Evolutionary conservation across 2,329 filamentous ascomycete genomes (phyloP), one percentile per base, ranked within the genome.

Genomic region (Claviceps digitariae): DNA sequence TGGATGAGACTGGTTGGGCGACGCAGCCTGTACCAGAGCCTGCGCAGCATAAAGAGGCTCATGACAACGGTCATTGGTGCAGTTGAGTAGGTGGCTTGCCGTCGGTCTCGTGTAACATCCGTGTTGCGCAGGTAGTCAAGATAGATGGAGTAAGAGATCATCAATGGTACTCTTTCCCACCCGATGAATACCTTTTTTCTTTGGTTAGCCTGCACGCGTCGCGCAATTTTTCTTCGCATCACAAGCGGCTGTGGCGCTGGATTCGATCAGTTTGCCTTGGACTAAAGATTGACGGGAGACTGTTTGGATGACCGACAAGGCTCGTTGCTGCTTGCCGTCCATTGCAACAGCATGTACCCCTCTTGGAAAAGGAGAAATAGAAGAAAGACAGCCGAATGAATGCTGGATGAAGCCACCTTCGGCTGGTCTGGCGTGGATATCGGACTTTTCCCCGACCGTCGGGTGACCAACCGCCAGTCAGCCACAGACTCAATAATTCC

Each of bases 1-100:
- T 40, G 48, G 40, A 57, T 55, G n/a, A 54, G 34, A 21, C 47
- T 34, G 25, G 41, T 52, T n/a, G n/a, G n/a, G n/a, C n/a, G n/a
- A n/a, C n/a, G n/a, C n/a, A n/a, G n/a, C n/a, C n/a, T n/a, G n/a
- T n/a, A n/a, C n/a, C n/a, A n/a, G n/a, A n/a, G n/a, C 15, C 40
- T 31, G 53, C 7, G 53, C 43, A n/a, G 46, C 46, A 21, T 27
- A 23, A 12, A 53, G 38, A 10, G 43, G 38, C 23, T 45, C 38
- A 25, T 44, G 23, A 44, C 21, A 23, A 10, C 23, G 27, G 47
- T 50, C 25, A 20, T 45, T 13, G 17, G 34, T 50, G 7, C 41
- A 41, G 20, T 13, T 4, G 34, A 29, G 21, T 27, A 41, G 20
- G 36, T 23, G 21, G 12, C 21, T 44, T 25, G 41, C 41, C 6